These are phyloP conservation scores for Fusarium penzigii DNA, from an alignment of 2,329 filamentous ascomycete species.

Conservation along the genomic window DNA sequence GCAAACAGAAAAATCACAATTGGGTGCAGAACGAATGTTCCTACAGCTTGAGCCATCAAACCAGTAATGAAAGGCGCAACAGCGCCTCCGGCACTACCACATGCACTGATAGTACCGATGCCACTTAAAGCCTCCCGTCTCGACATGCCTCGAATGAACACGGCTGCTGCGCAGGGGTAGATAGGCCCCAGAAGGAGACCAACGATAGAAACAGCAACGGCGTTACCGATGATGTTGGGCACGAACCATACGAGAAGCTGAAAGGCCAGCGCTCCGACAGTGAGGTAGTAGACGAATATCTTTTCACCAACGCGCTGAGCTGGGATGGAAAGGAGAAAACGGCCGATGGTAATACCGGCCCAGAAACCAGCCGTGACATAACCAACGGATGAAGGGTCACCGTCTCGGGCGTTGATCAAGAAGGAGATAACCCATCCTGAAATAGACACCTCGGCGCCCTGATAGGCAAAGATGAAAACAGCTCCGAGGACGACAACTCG, in stretches of 20 bases:
- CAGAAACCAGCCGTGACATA: constrained; percentile 76
- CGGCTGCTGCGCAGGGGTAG: constrained; percentile 70
- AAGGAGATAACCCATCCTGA: constrained; percentile 88
- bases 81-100: constrained; percentile 69
- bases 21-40: constrained; percentile 66
- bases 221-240: constrained; percentile 71
- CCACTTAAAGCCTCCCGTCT: constrained; percentile 61
- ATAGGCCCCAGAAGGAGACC: constrained; percentile 77
- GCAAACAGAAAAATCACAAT: constrained; percentile 67
- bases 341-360: constrained; percentile 74
- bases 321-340: constrained; percentile 69
- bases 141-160: constrained; percentile 63
- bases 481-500: constrained; percentile 71
- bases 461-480: constrained; percentile 82
- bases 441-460: constrained; percentile 81
- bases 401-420: constrained; percentile 70
- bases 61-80: constrained; percentile 68
- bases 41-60: constrained; percentile 60
- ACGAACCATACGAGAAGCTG: constrained; percentile 79
- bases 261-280: constrained; percentile 63
- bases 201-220: constrained; percentile 67
- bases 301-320: constrained; percentile 72
- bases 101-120: constrained; percentile 68
- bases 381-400: constrained; percentile 69
- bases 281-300: constrained; percentile 64